Percentiles rank a stretch among this genome's conserved stretches.
phyloP scores from a whole-genome alignment of 1,284 basidiomycete species.

The Phellopilus nigrolimitatus region DNA sequence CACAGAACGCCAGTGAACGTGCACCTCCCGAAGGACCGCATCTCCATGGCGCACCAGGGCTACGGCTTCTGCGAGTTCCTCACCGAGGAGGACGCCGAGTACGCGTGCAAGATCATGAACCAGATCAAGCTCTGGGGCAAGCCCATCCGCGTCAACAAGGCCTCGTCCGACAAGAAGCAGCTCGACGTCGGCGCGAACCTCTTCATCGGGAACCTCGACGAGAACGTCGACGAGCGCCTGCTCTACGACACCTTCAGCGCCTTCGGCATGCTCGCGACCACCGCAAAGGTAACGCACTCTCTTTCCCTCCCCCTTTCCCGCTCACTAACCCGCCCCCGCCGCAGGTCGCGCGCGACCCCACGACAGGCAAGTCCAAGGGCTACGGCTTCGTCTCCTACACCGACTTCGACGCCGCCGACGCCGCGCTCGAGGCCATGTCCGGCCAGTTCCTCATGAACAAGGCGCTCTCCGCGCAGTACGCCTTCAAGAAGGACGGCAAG shows the following conservation, averaged over 20 bases:
- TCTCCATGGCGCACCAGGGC: conserved; percentile 96
- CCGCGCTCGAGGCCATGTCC: conserved; percentile 95
- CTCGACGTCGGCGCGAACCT: conserved; percentile 97
- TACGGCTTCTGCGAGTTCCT: conserved; percentile 99
- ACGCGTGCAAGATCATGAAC: conserved; percentile 99
- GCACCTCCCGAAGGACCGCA: conserved; percentile 98
- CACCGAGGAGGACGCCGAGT: conserved; percentile 97
- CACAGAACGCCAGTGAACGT: conserved; percentile 84
- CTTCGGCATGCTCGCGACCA: conserved; percentile 91
- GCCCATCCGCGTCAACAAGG: conserved; percentile 97
- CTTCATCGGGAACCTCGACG: conserved; percentile 93
- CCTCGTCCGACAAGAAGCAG: conserved; percentile 95
- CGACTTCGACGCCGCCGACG: conserved; percentile 95
- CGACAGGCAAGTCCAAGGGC: conserved; percentile 84
- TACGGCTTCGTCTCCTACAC: conserved; percentile 97
- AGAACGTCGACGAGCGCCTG: conserved; percentile 88
- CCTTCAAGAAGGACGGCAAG: conserved; percentile 98
- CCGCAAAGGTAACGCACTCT: conserved; percentile 72
- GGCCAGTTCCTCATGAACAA: conserved; percentile 98
- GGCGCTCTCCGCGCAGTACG: conserved; percentile 93
- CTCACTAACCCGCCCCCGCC: conserved; percentile 16
- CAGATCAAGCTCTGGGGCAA: conserved; percentile 99
- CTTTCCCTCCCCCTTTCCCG: conserved; percentile 15
- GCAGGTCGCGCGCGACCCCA: conserved; percentile 87
- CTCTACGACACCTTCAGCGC: conserved; percentile 94